Conservation (phyloP, 352 stramenopile species). For the Globisporangium polare region DNA sequence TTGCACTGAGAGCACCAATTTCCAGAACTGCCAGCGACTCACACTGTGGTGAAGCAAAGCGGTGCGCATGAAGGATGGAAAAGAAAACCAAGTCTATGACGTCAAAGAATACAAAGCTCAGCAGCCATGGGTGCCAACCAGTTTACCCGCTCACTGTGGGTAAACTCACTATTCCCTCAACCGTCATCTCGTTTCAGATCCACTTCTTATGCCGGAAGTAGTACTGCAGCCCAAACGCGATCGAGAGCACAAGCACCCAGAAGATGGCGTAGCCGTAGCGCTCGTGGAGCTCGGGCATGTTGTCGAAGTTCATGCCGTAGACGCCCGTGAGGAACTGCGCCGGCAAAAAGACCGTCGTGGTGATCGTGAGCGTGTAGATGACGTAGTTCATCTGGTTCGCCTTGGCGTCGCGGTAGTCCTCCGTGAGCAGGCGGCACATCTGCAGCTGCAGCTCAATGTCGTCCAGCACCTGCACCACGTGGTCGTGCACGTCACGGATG, state of each 20-base stretch:
- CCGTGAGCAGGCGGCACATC: conserved; percentile 72
- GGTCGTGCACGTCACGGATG: conserved; percentile 84
- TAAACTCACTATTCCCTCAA: not conserved
- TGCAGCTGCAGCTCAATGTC: conserved; percentile 81
- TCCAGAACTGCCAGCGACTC: not conserved
- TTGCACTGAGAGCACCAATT: conserved; percentile 13
- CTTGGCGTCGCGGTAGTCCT: conserved; percentile 82
- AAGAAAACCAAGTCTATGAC: conserved; percentile 11
- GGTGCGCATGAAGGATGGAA: not conserved
- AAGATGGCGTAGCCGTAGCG: conserved; percentile 82
- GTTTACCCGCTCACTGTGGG: not conserved
- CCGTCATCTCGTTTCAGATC: conserved; percentile 37
- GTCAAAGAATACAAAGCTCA: not conserved
- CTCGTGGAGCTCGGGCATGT: conserved; percentile 84
- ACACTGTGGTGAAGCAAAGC: not conserved
- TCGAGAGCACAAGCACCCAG: conserved; percentile 70
- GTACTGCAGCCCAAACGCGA: conserved; percentile 60
- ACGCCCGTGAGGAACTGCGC: conserved; percentile 88
- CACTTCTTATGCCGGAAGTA: conserved; percentile 86
- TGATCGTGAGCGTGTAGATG: conserved; percentile 88
- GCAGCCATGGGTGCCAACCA: not conserved
- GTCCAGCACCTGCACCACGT: conserved; percentile 75
- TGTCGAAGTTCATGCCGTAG: conserved; percentile 90
- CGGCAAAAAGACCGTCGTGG: conserved; percentile 86
- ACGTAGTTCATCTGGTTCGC: conserved; percentile 88